Evolutionary conservation across 148 eudicot genomes (phyloP).

Genomic region (Vaccinium darrowii): DNA sequence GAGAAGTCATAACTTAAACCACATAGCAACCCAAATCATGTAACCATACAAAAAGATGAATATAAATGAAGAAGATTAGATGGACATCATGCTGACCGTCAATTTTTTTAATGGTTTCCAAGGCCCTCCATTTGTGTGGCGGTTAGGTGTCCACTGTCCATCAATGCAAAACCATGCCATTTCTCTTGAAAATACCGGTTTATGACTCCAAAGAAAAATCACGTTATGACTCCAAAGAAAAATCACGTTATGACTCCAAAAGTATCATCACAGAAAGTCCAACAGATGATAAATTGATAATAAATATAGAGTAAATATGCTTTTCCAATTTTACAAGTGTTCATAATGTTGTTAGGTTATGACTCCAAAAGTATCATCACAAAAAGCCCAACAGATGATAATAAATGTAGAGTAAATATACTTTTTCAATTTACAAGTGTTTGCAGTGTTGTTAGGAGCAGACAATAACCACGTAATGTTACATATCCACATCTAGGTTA

Average conservation of each 20-base stretch:
- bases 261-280: neutral
- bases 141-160: neutral
- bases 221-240: neutral
- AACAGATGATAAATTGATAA: neutral
- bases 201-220: neutral
- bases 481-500: neutral
- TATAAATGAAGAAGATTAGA: neutral
- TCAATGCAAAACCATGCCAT: neutral
- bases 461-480: neutral
- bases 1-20: neutral
- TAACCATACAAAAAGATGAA: neutral
- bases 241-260: neutral
- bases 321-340: neutral
- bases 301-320: neutral
- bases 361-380: neutral
- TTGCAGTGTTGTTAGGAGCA: neutral
- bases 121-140: neutral
- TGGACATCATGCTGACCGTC: neutral
- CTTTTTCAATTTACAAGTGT: neutral
- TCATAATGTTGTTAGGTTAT: neutral
- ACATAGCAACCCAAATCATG: neutral
- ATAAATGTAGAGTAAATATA: neutral
- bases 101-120: neutral
- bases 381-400: neutral
- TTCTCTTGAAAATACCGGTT: neutral